Base-by-base conservation (phyloP, 352 stramenopile species). In the Pythium angustatum region DNA sequence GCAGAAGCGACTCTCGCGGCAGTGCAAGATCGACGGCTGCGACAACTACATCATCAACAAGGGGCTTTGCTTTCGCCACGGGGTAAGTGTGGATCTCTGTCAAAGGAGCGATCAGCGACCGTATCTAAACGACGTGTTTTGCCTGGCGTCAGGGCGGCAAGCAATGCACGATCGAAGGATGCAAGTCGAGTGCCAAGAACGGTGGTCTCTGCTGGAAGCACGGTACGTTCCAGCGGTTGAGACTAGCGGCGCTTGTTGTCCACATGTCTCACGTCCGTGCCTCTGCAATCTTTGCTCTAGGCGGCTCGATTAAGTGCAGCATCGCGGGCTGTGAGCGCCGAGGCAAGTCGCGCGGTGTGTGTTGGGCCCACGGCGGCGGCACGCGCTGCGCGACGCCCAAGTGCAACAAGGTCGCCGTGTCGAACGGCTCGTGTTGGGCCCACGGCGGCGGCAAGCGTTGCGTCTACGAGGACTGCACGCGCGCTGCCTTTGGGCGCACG, bases 171-270 rank as follows among this genome's bases (percentile, higher is more conserved):
- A 31, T 68, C 19, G 63, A 76, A 53, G 75, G 68, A 28, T 86
- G 77, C 58, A 66, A 50, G 12, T 72, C 66, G 15, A 78, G 74
- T 40, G 72, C 77, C 57, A 83, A 87, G 62, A 69, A 77, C 31
- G 44, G 38, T 5, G 75, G 75, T 0, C 56, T 84, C 31, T 87
- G 78, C 59, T 87, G 78, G 78, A 79, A 77, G 34, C 78, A 87
- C 45, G 78, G 78, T 64, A 50, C 44, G 57, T 56, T 62, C 41
- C 28, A 58, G 40, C 31, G 14, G 52, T 59, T 15, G 11, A 10
- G n/a, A 60, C 2, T 27, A 38, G 53, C 28, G 26, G 14, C 11
- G 40, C 40, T 38, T 7, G 33, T 38, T 38, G 33, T 14, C 33
- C 8, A 14, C 14, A 38, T 38, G 33, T 38, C 7, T 7, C 33